Evolutionary conservation across 805 yeast genomes (phyloP).

Genomic region (Kregervanrija pseudodelftensis): DNA sequence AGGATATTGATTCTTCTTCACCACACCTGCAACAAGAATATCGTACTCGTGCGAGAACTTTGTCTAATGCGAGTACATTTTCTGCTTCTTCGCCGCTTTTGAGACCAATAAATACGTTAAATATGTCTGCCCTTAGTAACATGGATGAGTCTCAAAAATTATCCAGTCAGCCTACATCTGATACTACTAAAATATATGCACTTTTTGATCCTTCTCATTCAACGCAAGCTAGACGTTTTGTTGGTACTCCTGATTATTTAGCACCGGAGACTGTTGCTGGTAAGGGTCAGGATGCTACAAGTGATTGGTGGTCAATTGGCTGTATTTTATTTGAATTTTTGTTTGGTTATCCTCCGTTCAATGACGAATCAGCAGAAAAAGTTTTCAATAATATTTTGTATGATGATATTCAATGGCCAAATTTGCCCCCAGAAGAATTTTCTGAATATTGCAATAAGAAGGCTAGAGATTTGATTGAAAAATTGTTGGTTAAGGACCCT

Average conservation of each 20-base stretch:
- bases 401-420: constrained; percentile 82
- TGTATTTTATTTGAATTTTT: constrained; percentile 89
- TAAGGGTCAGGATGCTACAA: constrained; percentile 67
- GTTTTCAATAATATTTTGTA: constrained; percentile 77
- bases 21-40: constrained; percentile 12
- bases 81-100: constrained; percentile 40
- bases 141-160: neutral
- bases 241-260: constrained; percentile 96
- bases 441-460: constrained; percentile 45
- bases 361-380: constrained; percentile 66
- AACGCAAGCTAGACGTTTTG: constrained; percentile 57
- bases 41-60: constrained; percentile 12
- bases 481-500: constrained; percentile 59
- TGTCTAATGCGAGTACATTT: constrained; percentile 34
- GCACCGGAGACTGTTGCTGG: constrained; percentile 96
- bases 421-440: constrained; percentile 47
- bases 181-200: constrained; percentile 38
- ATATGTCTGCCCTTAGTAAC: constrained; percentile 29
- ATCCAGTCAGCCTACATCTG: constrained; percentile 7
- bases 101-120: constrained; percentile 39
- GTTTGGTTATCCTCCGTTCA: constrained; percentile 94
- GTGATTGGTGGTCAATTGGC: constrained; percentile 99
- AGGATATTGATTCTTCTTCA: neutral
- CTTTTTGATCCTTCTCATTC: constrained; percentile 58
- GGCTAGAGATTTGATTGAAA: constrained; percentile 68